A percentile compares a stretch with the other conserved stretches of the same genome.
Evolutionary conservation across 768 basidiomycete genomes (phyloP).

Genomic region (Gyrodon lividus): DNA sequence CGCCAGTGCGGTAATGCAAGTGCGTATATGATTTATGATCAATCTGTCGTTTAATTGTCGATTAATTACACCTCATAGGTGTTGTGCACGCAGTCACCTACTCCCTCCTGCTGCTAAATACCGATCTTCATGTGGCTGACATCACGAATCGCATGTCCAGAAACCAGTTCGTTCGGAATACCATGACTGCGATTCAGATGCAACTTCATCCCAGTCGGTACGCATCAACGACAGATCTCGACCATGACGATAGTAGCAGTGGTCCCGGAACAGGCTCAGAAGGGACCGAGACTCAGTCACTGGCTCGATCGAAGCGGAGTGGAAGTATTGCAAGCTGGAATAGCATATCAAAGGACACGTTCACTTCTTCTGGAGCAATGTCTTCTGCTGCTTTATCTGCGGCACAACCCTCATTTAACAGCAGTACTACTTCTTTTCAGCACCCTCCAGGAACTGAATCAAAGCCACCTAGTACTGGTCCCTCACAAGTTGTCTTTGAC

Average conservation of each 20-base stretch:
- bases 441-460: constrained; percentile 43
- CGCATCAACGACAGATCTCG: constrained; percentile 60
- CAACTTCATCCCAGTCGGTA: constrained; percentile 60
- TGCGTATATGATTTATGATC: constrained; percentile 38
- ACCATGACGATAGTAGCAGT: constrained; percentile 65
- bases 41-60: not conserved
- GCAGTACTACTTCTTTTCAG: constrained; percentile 66
- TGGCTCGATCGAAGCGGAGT: constrained; percentile 66
- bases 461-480: constrained; percentile 32
- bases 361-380: constrained; percentile 39
- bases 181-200: constrained; percentile 80
- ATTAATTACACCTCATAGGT: constrained; percentile 42
- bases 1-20: constrained; percentile 83
- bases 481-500: constrained; percentile 47
- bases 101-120: constrained; percentile 91
- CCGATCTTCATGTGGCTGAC: constrained; percentile 96
- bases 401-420: constrained; percentile 45
- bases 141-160: constrained; percentile 87
- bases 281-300: constrained; percentile 47
- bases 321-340: constrained; percentile 86
- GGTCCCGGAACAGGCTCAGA: constrained; percentile 56
- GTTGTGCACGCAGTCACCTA: constrained; percentile 95
- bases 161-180: constrained; percentile 89
- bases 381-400: constrained; percentile 36
- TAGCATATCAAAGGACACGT: constrained; percentile 65